Conservation (phyloP, 108 stramenopile species). For the Bacterosira constricta region DNA sequence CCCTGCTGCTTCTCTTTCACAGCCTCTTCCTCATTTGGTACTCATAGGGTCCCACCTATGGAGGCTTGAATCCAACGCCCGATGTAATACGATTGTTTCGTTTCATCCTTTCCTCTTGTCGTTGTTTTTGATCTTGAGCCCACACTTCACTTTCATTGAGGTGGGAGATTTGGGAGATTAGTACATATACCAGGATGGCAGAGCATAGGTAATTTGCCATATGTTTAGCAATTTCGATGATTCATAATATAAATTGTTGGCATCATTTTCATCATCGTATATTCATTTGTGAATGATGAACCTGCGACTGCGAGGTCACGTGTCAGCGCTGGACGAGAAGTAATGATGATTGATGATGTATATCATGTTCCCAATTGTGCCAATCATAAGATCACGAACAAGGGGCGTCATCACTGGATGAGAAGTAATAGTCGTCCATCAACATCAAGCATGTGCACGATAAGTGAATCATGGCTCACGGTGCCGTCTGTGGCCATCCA, state of each 20-base stretch:
- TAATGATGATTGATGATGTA: no score
- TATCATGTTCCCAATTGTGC: no score
- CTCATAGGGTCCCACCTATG: not conserved
- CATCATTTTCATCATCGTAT: slow-evolving; percentile 4
- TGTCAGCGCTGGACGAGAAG: no score
- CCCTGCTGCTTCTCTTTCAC: slow-evolving; percentile 1
- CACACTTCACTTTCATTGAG: slow-evolving; percentile 67
- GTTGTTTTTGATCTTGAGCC: slow-evolving; percentile 28
- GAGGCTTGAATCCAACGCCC: not conserved
- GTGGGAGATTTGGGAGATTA: slow-evolving; percentile 46
- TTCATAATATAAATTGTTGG: slow-evolving; percentile 15
- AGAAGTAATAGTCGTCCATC: no score
- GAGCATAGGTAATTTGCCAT: slow-evolving; percentile 63
- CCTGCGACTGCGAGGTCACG: no score
- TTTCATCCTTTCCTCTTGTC: no score
- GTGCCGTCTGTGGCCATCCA: no score
- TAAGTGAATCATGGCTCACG: no score
- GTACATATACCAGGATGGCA: slow-evolving; percentile 50
- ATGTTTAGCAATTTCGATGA: slow-evolving; percentile 40
- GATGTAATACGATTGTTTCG: not conserved
- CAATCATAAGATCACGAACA: no score
- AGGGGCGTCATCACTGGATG: no score
- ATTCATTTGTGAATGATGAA: no score
- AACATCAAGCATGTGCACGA: no score
- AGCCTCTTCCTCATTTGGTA: not conserved